Base-by-base conservation (phyloP, 768 basidiomycete genomes). In the Hygrocybe punicea region DNA sequence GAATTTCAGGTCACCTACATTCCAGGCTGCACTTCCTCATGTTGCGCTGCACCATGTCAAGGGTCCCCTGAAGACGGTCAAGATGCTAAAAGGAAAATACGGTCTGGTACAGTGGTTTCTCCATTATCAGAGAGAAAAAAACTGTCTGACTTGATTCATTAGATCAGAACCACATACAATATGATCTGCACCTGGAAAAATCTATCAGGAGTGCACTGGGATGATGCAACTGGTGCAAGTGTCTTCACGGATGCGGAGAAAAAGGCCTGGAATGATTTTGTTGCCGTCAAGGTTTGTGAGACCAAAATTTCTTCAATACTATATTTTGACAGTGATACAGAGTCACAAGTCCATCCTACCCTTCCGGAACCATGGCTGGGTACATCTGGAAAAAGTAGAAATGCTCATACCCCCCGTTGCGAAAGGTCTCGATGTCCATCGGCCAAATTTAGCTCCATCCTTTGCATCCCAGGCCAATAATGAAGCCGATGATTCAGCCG, bases 1-100 rank as follows among this genome's bases (percentile, higher is more conserved):
- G 1, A 67, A 55, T 46, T 68, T 66, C 55, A 67, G 63, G 49
- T 45, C 25, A 4, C 13, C 57, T 1, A 67, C 55, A 4, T 68
- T 63, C 37, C 40, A 58, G 35, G 2, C 24, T 42, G 65, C 61
- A 13, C 19, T 47, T 0, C 14, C 2, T 2, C 8, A 19, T 21
- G n/a, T 66, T n/a, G 49, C 54, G 5, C 52, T 50, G 17, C 37
- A 61, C 16, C 59, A n/a, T 14, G 16, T 54, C 33, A 25, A 29
- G 6, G 59, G 62, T 8, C 51, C 51, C 24, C 23, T 19, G 5
- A 68, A 68, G 53, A 61, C 34, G 8, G 29, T 29, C 29, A 29
- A 29, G 29, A 29, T 29, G 29, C 8, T 4, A 4, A 29, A 29
- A 8, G 50, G 35, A 0, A 55, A 57, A 34, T 51, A 23, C 13